phyloP scores from a whole-genome alignment of 208 protist species.

The Blechomonas ayalai region DNA sequence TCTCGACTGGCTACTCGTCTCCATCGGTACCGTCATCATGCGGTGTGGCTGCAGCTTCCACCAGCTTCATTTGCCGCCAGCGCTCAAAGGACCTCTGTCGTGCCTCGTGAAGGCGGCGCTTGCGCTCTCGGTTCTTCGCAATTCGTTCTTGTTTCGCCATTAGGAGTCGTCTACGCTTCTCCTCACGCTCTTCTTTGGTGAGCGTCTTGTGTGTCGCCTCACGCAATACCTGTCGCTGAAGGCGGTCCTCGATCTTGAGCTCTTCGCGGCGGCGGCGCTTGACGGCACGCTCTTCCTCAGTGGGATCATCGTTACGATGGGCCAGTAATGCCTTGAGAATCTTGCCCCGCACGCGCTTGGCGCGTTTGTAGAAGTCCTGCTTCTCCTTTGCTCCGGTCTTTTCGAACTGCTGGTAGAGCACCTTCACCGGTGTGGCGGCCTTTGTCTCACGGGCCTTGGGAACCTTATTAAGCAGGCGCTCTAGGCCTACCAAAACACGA shows the following conservation, averaged over 20 bases:
- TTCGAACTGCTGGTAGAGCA: slow-evolving; percentile 72
- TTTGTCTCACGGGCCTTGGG: slow-evolving; percentile 73
- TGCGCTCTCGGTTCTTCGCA: slow-evolving; percentile 78
- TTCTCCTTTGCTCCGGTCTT: slow-evolving; percentile 27
- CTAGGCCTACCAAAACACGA: slow-evolving; percentile 49
- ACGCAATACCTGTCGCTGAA: slow-evolving; percentile 69
- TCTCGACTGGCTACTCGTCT: too few species aligned
- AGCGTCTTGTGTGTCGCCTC: slow-evolving; percentile 25
- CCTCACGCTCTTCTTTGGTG: slow-evolving; percentile 79
- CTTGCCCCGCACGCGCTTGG: slow-evolving; percentile 58
- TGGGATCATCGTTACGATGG: slow-evolving; percentile 70
- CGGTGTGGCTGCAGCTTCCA: slow-evolving; percentile 13
- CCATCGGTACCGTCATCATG: slow-evolving; percentile 2
- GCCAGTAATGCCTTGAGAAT: slow-evolving; percentile 64
- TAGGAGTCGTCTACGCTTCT: slow-evolving; percentile 69
- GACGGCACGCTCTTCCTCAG: slow-evolving; percentile 53
- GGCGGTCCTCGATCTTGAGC: slow-evolving; percentile 68
- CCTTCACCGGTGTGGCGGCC: slow-evolving; percentile 59
- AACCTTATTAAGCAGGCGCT: slow-evolving; percentile 55
- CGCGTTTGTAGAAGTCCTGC: slow-evolving; percentile 46
- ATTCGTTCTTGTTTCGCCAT: slow-evolving; percentile 85
- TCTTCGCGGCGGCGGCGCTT: slow-evolving; percentile 69
- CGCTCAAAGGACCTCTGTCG: slow-evolving; percentile 69
- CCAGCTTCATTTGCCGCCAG: slow-evolving; percentile 76
- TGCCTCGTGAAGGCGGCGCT: slow-evolving; percentile 60